Percentiles rank a stretch among this genome's conserved stretches.
Conservation (phyloP, 139 green algal species). For the Yamagishiella unicocca region DNA sequence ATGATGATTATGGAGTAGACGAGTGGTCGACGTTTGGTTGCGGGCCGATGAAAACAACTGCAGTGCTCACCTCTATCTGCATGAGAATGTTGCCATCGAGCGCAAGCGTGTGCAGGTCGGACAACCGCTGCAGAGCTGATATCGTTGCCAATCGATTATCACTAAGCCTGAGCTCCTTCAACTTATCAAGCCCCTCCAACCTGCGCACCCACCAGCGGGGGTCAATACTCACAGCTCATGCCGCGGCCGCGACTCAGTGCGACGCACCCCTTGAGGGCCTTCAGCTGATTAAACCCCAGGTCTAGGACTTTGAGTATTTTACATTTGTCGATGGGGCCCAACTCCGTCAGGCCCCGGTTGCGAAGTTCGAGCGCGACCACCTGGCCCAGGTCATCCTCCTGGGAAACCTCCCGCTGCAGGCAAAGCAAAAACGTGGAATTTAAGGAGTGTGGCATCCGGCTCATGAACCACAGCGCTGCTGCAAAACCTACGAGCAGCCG, state of each 20-base stretch:
- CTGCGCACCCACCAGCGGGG: not conserved
- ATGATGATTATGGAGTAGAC: too few species aligned
- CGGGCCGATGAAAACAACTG: too few species aligned
- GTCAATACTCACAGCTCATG: not conserved
- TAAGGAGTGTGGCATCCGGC: not conserved
- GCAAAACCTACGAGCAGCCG: constrained; percentile 15
- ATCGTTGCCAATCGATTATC: not conserved
- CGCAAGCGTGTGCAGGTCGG: constrained; percentile 27
- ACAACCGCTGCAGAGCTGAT: constrained; percentile 6
- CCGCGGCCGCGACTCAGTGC: not conserved
- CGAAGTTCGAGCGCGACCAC: constrained; percentile 43
- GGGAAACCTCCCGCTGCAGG: constrained; percentile 23
- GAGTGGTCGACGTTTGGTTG: too few species aligned
- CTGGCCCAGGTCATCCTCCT: constrained; percentile 30
- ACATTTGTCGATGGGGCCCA: constrained; percentile 35
- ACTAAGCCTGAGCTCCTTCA: constrained; percentile 23
- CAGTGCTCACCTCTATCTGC: constrained; percentile 6
- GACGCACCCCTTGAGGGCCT: constrained; percentile 31
- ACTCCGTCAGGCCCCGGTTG: constrained; percentile 33
- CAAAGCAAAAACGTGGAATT: not conserved
- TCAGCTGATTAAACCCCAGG: constrained; percentile 34
- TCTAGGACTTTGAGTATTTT: constrained; percentile 21
- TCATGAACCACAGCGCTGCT: not conserved
- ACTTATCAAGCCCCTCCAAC: constrained; percentile 31
- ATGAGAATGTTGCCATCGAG: constrained; percentile 39